Percentiles rank a stretch among this genome's conserved stretches.
phyloP scores from a whole-genome alignment of 106 monocot species.

The Hemerocallis citrina region DNA sequence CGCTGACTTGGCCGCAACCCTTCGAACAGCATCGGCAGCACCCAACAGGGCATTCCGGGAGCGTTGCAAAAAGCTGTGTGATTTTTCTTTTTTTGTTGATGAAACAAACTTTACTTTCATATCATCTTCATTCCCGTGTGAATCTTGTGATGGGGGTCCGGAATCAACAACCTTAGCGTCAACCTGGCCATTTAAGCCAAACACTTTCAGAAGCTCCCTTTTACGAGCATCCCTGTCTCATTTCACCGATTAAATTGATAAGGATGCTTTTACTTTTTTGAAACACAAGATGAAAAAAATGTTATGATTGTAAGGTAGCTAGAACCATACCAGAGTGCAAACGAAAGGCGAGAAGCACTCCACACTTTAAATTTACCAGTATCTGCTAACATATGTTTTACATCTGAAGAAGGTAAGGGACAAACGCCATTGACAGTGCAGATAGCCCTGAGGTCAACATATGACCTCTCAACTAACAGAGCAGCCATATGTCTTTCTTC shows the following conservation, averaged over 20 bases:
- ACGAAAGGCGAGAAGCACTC: conserved; percentile 34
- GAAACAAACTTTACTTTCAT: conserved; percentile 28
- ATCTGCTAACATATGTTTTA: conserved; percentile 44
- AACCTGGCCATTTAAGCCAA: conserved; percentile 43
- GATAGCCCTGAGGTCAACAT: conserved; percentile 35
- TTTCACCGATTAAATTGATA: not conserved
- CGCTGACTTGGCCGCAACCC: conserved; percentile 44
- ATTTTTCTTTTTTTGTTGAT: conserved; percentile 45
- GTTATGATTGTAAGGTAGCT: not conserved
- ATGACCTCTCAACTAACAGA: conserved; percentile 52
- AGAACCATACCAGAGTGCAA: conserved; percentile 37
- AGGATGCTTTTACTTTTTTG: not conserved
- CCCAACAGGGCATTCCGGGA: conserved; percentile 53
- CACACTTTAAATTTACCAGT: conserved; percentile 50
- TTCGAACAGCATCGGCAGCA: conserved; percentile 58
- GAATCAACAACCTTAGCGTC: conserved; percentile 29
- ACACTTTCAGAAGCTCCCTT: conserved; percentile 48
- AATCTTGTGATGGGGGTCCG: conserved; percentile 22
- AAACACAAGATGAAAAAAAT: not conserved
- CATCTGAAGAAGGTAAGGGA: conserved; percentile 34
- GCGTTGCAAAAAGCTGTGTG: conserved; percentile 41
- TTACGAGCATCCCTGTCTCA: conserved; percentile 39
- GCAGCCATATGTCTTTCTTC: conserved; percentile 46
- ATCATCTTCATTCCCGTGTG: conserved; percentile 30
- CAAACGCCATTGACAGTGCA: conserved; percentile 37